Evolutionary conservation across 1,284 basidiomycete species (phyloP).

Genomic region (Exsudoporus floridanus): DNA sequence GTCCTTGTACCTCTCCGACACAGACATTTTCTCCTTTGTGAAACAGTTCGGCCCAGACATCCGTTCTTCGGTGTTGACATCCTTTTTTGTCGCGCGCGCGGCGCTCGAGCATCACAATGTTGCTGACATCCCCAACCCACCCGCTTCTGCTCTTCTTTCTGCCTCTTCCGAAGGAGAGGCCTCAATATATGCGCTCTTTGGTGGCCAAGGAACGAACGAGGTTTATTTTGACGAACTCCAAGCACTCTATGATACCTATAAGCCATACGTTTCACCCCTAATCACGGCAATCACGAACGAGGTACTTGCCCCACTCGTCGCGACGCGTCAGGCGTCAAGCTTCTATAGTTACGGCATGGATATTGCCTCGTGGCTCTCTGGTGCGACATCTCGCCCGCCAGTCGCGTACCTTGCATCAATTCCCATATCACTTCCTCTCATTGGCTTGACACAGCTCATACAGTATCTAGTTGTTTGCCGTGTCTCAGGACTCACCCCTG

Average conservation of each 20-base stretch:
- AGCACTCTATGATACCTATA: conserved; percentile 87
- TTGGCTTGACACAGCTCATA: conserved; percentile 92
- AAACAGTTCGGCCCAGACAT: conserved; percentile 74
- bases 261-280: conserved; percentile 77
- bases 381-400: conserved; percentile 68
- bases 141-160: conserved; percentile 73
- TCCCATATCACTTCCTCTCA: conserved; percentile 93
- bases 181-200: conserved; percentile 91
- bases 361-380: conserved; percentile 82
- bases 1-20: conserved; percentile 67
- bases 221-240: conserved; percentile 97
- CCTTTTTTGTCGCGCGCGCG: conserved; percentile 80
- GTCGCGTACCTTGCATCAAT: conserved; percentile 90
- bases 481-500: conserved; percentile 74
- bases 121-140: conserved; percentile 59
- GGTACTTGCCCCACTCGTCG: conserved; percentile 75
- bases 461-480: conserved; percentile 87
- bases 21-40: conserved; percentile 81
- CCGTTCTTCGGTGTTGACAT: conserved; percentile 74
- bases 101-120: conserved; percentile 65
- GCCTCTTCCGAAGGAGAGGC: conserved; percentile 71
- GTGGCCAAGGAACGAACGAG: conserved; percentile 98
- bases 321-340: conserved; percentile 55
- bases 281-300: conserved; percentile 63
- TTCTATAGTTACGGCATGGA: conserved; percentile 86